A percentile compares a stretch with the other conserved stretches of the same genome.
Evolutionary conservation across 2,329 filamentous ascomycete genomes (phyloP).

Genomic region (Neopestalotiopsis clavispora): DNA sequence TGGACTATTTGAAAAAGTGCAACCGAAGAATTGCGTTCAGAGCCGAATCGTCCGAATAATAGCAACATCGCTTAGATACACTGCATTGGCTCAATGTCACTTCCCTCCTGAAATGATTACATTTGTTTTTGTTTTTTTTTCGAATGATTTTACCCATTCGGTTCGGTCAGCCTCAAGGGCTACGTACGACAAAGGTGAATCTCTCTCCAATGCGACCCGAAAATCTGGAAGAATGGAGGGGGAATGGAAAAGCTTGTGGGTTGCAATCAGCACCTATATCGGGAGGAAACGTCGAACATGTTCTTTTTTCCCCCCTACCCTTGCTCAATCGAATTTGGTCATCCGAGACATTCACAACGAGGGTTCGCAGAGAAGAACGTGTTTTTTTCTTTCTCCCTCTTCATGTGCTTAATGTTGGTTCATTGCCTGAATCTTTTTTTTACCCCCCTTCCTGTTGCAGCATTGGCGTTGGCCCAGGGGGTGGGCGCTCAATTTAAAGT

Average conservation of each 20-base stretch:
- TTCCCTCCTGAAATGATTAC: neutral
- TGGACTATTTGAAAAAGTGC: neutral
- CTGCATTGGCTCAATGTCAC: neutral
- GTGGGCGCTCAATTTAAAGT: neutral
- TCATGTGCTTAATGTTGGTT: neutral
- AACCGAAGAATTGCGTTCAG: neutral
- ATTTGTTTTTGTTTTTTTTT: no score
- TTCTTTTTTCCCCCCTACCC: neutral
- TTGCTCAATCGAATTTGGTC: neutral
- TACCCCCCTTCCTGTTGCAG: no score
- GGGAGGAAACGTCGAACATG: neutral
- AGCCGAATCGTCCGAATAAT: neutral
- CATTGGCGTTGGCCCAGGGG: neutral
- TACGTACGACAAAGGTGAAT: neutral
- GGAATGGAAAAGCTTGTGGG: neutral
- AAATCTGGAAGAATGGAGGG: neutral
- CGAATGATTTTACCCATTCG: neutral
- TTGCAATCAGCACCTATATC: neutral
- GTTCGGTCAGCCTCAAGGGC: neutral
- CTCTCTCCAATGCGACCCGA: neutral
- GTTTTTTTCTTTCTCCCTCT: neutral
- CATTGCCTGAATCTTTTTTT: neutral
- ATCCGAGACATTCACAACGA: neutral
- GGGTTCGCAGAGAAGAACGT: neutral
- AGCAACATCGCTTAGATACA: neutral